These are phyloP conservation scores for Phyllosticta paracitricarpa DNA, from an alignment of 2,329 filamentous ascomycete species.

Conservation along the genomic window DNA sequence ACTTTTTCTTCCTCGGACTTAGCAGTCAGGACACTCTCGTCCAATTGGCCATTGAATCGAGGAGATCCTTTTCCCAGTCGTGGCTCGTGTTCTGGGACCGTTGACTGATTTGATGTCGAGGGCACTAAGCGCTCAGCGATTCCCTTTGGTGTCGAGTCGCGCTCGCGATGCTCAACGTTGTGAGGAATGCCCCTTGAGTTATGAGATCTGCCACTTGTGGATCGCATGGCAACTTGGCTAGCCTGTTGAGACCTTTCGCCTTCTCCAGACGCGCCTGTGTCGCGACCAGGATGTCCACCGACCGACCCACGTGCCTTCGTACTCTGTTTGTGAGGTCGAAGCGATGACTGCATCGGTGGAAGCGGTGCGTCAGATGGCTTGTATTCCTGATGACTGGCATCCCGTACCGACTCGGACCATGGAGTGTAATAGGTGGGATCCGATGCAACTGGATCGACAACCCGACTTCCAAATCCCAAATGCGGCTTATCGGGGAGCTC, in stretches of 20 bases:
- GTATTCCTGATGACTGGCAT: neutral
- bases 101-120: neutral
- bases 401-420: conserved; percentile 32
- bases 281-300: neutral
- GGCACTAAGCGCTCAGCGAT: neutral
- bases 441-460: conserved; percentile 14
- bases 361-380: neutral
- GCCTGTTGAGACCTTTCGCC: neutral
- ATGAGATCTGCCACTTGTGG: neutral
- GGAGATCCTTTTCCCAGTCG: neutral
- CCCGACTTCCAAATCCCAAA: conserved; percentile 29
- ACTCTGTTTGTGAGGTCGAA: neutral
- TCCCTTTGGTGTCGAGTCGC: neutral
- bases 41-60: neutral
- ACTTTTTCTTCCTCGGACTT: neutral
- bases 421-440: conserved; percentile 28
- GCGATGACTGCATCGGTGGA: neutral
- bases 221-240: neutral
- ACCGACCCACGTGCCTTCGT: neutral
- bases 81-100: neutral
- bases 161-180: neutral
- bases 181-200: neutral
- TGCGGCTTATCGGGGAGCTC: conserved; percentile 27
- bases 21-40: neutral
- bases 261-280: neutral